phyloP scores from a whole-genome alignment of 2,329 filamentous ascomycete species.

The Penicillium paneum region DNA sequence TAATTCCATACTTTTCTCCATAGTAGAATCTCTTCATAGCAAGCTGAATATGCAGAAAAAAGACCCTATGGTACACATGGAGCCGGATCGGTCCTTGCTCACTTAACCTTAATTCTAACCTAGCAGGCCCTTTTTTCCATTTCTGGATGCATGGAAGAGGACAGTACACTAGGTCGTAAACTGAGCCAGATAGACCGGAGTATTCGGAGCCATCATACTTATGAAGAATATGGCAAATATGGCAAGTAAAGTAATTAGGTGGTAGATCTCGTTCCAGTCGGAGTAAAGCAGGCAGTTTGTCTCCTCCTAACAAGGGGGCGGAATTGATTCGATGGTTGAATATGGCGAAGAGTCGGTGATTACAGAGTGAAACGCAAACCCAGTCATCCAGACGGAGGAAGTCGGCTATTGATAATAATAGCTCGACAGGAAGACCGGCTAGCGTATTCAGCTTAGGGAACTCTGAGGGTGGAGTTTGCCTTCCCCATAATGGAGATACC shows the following conservation, averaged over 20 bases:
- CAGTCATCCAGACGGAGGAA: not conserved
- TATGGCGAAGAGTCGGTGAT: not conserved
- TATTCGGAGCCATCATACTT: not conserved
- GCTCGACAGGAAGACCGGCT: not conserved
- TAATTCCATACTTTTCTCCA: not conserved
- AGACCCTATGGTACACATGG: not conserved
- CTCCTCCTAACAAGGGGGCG: not conserved
- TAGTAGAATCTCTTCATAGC: not conserved
- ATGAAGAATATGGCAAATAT: not conserved
- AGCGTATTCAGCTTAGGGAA: not conserved
- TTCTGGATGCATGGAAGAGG: not conserved
- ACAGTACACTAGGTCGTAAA: too few species aligned
- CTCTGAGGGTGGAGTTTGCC: not conserved
- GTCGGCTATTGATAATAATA: not conserved
- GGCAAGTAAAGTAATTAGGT: not conserved
- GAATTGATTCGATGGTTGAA: too few species aligned
- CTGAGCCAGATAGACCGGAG: not conserved
- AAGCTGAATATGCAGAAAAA: not conserved
- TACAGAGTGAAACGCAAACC: not conserved
- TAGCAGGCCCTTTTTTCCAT: not conserved
- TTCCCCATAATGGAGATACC: not conserved
- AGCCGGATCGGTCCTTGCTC: not conserved
- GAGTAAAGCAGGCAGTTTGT: not conserved
- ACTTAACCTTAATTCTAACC: not conserved
- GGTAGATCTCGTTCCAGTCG: not conserved